phyloP scores from a whole-genome alignment of 208 protist genomes.

The Trypanosoma avium region DNA sequence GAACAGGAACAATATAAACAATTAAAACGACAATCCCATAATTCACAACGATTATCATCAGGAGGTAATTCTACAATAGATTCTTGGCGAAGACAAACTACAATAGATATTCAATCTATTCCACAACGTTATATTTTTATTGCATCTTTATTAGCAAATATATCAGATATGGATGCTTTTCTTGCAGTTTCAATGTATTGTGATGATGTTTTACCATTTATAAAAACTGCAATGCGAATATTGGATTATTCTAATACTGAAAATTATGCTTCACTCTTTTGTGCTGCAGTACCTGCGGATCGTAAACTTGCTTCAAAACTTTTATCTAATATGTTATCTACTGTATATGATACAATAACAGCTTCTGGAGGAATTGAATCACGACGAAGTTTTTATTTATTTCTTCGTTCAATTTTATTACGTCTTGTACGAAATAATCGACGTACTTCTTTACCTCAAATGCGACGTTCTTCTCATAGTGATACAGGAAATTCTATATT shows the following conservation, averaged over 20 bases:
- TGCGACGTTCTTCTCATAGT: neutral
- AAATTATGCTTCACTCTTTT: conserved; percentile 32
- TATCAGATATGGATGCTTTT: conserved; percentile 52
- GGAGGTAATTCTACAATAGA: neutral
- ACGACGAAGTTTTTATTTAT: conserved; percentile 24
- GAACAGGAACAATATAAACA: too few species aligned
- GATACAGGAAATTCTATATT: neutral
- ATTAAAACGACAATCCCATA: too few species aligned
- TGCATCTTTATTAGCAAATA: conserved; percentile 38
- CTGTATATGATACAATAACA: conserved; percentile 30
- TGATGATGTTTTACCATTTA: conserved; percentile 29
- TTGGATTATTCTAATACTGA: conserved; percentile 28
- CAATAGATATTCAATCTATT: neutral
- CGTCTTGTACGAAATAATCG: conserved; percentile 16
- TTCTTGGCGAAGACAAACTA: neutral
- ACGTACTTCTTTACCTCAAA: neutral
- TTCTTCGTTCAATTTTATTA: conserved; percentile 28
- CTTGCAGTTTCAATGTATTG: conserved; percentile 33
- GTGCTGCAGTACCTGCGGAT: conserved; percentile 33
- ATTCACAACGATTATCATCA: too few species aligned
- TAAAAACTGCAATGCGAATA: neutral
- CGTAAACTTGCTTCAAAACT: conserved; percentile 13
- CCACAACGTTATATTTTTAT: conserved; percentile 38
- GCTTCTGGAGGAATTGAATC: neutral
- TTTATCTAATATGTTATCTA: conserved; percentile 31